Base-by-base conservation (phyloP, 1,284 basidiomycete species). In the Trametes pubescens region DNA sequence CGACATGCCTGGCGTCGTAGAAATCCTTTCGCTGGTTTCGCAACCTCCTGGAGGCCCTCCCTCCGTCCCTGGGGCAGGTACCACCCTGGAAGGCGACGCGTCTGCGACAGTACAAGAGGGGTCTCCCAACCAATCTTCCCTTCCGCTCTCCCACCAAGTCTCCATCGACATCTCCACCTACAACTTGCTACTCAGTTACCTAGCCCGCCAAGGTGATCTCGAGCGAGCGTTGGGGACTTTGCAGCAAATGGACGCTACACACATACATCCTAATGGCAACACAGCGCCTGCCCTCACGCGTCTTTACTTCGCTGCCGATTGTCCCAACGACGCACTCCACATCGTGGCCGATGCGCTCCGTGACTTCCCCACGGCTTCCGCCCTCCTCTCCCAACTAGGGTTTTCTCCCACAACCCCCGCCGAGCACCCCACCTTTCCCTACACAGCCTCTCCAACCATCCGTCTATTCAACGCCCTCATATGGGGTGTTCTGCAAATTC, bases 381-480 rank as follows among this genome's bases (percentile, higher is more conserved):
- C 51, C 21, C 65, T 75, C 21, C 72, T 79, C 35, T 46, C 68
- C 40, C 66, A 64, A 65, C 44, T 75, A 37, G 69, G 72, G 10
- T 62, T 65, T 35, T 40, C 51, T 18, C 10, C 43, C 11, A 24
- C 58, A 14, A 44, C 22, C 29, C 46, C 24, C 21, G 54, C 56
- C 16, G 57, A 46, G 46, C 57, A 65, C 53, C 61, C 67, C 5
- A 63, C 57, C 11, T 59, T 64, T 21, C 65, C 64, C 18, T 38
- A 59, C 47, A 52, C 69, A 1, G 60, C 53, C 21, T 29, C 43
- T 21, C 84, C 84, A 26, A 84, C 81, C 3, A 76, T 78, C 26
- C 77, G 82, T 46, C 76, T 90, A 21, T 83, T 90, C 77, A 91
- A 92, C 70, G 80, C 85, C 16, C 73, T 89, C 22, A 74, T 91